Base-by-base conservation (phyloP, 106 monocot genomes). In the Apostasia ramifera region DNA sequence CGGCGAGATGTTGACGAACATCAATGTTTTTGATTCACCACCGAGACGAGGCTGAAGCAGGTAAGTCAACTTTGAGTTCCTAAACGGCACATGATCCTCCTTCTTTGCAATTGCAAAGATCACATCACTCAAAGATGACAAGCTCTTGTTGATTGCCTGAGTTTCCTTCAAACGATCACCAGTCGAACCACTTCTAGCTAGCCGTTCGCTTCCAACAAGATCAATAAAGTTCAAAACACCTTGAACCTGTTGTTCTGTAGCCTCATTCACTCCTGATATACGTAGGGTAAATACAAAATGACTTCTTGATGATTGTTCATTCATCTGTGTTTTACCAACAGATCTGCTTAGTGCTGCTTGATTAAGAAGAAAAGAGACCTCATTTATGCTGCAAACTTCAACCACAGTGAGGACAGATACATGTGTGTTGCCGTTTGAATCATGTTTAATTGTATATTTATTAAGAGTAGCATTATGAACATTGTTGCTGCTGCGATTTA, bases 141-240 rank as follows among this genome's bases (percentile, higher is more conserved):
- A 26, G 26, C 26, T 92, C 69, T 85, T 88, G 72, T 92, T 92
- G 43, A 92, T 92, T 14, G 82, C 74, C 72, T 92, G 85, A 61
- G 88, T 88, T 63, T 92, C 92, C 51, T 92, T 92, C 10, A 92
- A 50, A 1, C 92, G 88, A 41, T 92, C 92, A 12, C 92, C 92
- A 46, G 92, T 92, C 9, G 92, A 61, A 3, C 88, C 85, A 74
- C 92, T 92, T 66, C 77, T 92, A 37, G 77, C 82, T 8, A 88
- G 76, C 0, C 92, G 81, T 45, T 92, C 92, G 70, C 92, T 92
- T 8, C 92, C 92, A 53, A 88, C 92, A 47, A 92, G 72, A 71
- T 88, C 92, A 64, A 92, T 88, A 13, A 92, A 57, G 39, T 92
- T 92, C 10, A 92, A 51, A n/a, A n/a, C n/a, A n/a, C n/a, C n/a